phyloP scores from a whole-genome alignment of 139 green algal genomes.

The Tetradesmus obliquus region DNA sequence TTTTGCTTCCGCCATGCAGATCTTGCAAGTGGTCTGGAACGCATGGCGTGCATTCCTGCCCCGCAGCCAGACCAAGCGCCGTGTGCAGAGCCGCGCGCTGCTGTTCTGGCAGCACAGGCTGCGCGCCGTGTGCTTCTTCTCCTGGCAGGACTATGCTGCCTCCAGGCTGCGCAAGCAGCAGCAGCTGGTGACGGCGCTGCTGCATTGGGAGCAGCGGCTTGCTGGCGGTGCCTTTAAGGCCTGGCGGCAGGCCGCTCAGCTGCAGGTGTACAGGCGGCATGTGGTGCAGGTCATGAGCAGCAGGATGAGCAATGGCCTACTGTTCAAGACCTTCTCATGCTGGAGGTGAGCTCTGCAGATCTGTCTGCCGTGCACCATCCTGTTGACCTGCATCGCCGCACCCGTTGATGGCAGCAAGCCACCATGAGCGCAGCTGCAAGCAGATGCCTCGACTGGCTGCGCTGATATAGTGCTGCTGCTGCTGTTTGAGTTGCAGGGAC shows the following conservation, averaged over 20 bases:
- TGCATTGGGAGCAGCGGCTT: constrained; percentile 16
- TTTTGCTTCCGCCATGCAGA: not conserved
- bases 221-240: not conserved
- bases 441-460: not conserved
- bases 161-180: not conserved
- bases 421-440: too few species aligned
- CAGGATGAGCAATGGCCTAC: constrained; percentile 16
- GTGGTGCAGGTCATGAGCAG: not conserved
- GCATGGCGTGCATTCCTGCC: constrained; percentile 27
- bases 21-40: constrained; percentile 16
- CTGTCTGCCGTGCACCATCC: not conserved
- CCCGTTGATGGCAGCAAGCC: too few species aligned
- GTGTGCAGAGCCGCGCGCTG: not conserved
- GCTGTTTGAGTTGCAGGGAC: constrained; percentile 5
- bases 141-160: constrained; percentile 4
- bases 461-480: not conserved
- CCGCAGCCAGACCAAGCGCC: not conserved
- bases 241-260: constrained; percentile 7
- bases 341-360: constrained; percentile 3
- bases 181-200: not conserved
- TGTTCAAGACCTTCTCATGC: constrained; percentile 18
- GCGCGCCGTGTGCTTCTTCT: not conserved
- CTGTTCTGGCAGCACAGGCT: not conserved
- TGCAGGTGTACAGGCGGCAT: constrained; percentile 40
- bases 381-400: not conserved